Percentiles rank a stretch among this genome's conserved stretches.
phyloP scores from a whole-genome alignment of 2,329 filamentous ascomycete genomes.

The Sporothrix dimorphospora region DNA sequence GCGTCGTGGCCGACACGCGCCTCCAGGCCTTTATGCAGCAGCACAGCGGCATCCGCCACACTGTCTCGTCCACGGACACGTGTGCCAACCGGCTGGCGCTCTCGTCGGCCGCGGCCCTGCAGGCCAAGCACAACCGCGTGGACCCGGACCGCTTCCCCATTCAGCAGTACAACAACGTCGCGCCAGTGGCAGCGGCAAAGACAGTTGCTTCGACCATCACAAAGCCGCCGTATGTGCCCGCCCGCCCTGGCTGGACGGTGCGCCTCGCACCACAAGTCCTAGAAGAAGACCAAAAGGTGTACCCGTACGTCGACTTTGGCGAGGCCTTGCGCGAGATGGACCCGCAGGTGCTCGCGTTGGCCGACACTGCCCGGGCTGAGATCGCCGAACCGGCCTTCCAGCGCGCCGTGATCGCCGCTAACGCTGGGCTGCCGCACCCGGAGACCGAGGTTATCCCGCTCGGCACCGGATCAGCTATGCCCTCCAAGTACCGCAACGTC shows the following conservation, averaged over 20 bases:
- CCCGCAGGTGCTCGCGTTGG: slow-evolving; percentile 55
- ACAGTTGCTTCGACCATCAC: not conserved
- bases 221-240: slow-evolving; percentile 42
- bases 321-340: slow-evolving; percentile 47
- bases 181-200: slow-evolving; percentile 5
- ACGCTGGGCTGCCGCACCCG: slow-evolving; percentile 43
- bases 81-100: slow-evolving; percentile 77
- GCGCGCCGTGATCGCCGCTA: slow-evolving; percentile 58
- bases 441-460: slow-evolving; percentile 84
- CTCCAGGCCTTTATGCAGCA: slow-evolving; percentile 71
- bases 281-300: slow-evolving; percentile 51
- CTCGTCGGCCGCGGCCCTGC: slow-evolving; percentile 66
- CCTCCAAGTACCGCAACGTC: slow-evolving; percentile 94
- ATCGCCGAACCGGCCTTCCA: slow-evolving; percentile 51
- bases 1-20: slow-evolving; percentile 63
- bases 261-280: slow-evolving; percentile 52
- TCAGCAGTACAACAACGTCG: slow-evolving; percentile 64
- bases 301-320: slow-evolving; percentile 54
- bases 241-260: slow-evolving; percentile 50
- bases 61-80: slow-evolving; percentile 74
- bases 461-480: slow-evolving; percentile 86
- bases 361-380: slow-evolving; percentile 50
- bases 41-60: slow-evolving; percentile 66
- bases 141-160: slow-evolving; percentile 74
- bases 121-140: slow-evolving; percentile 70